Percentiles rank a stretch among this genome's conserved stretches.
These are phyloP conservation scores for Globisporangium megalacanthum DNA, from an alignment of 352 stramenopile species.

Conservation along the genomic window DNA sequence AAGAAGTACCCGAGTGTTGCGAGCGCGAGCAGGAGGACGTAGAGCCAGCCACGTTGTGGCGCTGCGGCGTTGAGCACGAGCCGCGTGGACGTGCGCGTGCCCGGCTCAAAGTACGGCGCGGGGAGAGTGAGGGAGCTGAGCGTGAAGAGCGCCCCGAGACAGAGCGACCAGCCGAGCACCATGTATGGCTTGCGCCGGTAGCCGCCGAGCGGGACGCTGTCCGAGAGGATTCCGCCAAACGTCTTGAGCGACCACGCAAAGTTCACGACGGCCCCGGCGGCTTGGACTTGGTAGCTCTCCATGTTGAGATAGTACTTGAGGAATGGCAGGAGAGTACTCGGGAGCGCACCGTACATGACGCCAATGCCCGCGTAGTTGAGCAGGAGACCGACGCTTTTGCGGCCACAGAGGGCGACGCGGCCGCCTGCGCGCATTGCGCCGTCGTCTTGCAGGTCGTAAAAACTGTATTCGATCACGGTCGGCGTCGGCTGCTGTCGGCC, in stretches of 20 bases:
- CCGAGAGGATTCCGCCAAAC: conserved; percentile 46
- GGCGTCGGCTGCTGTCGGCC: neutral
- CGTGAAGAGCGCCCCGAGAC: conserved; percentile 13
- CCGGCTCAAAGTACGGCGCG: conserved; percentile 39
- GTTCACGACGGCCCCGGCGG: conserved; percentile 23
- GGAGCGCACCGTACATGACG: conserved; percentile 61
- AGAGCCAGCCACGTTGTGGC: conserved; percentile 36
- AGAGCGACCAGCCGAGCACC: conserved; percentile 35
- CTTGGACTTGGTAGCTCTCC: conserved; percentile 54
- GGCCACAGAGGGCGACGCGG: conserved; percentile 36
- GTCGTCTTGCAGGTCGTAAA: conserved; percentile 61
- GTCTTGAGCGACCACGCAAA: conserved; percentile 64
- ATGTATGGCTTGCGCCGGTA: conserved; percentile 57
- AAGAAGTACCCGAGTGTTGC: conserved; percentile 85
- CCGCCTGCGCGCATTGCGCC: conserved; percentile 59
- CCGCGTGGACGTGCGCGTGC: neutral
- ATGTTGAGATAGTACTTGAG: conserved; percentile 48
- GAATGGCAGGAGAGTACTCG: conserved; percentile 28
- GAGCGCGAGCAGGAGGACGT: conserved; percentile 65
- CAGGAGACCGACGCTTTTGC: conserved; percentile 44
- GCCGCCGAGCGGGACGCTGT: conserved; percentile 53
- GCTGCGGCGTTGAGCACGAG: conserved; percentile 34
- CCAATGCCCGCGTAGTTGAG: conserved; percentile 70
- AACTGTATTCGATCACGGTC: conserved; percentile 26
- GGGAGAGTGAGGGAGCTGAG: conserved; percentile 29